A percentile compares a stretch with the other conserved stretches of the same genome.
Conservation (phyloP, 768 basidiomycete genomes). For the Tricholoma furcatifolium region DNA sequence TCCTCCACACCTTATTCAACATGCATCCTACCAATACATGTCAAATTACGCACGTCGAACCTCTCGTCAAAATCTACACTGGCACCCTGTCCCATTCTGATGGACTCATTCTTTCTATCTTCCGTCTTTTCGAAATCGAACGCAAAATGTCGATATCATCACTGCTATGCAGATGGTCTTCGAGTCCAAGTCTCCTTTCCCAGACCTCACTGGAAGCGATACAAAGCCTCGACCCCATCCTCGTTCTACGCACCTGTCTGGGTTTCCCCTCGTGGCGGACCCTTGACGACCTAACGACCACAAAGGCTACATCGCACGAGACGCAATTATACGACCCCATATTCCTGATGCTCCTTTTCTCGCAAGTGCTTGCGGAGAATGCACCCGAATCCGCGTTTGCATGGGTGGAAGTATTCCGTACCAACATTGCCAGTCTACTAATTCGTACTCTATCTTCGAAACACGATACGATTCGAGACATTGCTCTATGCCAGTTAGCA, state of each 20-base stretch:
- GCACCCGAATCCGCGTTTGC: conserved; percentile 56
- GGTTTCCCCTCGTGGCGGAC: conserved; percentile 68
- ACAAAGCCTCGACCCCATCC: conserved; percentile 64
- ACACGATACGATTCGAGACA: conserved; percentile 54
- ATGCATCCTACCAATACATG: conserved; percentile 82
- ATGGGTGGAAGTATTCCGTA: conserved; percentile 89
- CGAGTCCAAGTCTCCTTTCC: conserved; percentile 40
- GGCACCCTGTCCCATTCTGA: conserved; percentile 73
- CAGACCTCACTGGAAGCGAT: conserved; percentile 61
- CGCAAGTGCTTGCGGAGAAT: conserved; percentile 60
- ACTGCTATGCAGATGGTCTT: conserved; percentile 67
- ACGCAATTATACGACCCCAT: conserved; percentile 73
- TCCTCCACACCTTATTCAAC: conserved; percentile 68
- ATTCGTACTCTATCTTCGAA: conserved; percentile 72
- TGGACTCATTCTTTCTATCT: conserved; percentile 65
- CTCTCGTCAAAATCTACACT: conserved; percentile 69
- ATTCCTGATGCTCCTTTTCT: conserved; percentile 68
- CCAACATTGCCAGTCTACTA: conserved; percentile 72
- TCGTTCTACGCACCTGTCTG: conserved; percentile 69
- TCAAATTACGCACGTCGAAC: conserved; percentile 80
- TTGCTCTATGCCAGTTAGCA: conserved; percentile 62
- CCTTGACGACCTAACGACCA: conserved; percentile 35
- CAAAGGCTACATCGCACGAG: conserved; percentile 29
- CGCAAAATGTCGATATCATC: conserved; percentile 62
- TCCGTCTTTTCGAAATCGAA: conserved; percentile 75